Evolutionary conservation across 176 grass and related monocot species (phyloP), one percentile per base, ranked within the genome.

Genomic region (Triticum turgidum): DNA sequence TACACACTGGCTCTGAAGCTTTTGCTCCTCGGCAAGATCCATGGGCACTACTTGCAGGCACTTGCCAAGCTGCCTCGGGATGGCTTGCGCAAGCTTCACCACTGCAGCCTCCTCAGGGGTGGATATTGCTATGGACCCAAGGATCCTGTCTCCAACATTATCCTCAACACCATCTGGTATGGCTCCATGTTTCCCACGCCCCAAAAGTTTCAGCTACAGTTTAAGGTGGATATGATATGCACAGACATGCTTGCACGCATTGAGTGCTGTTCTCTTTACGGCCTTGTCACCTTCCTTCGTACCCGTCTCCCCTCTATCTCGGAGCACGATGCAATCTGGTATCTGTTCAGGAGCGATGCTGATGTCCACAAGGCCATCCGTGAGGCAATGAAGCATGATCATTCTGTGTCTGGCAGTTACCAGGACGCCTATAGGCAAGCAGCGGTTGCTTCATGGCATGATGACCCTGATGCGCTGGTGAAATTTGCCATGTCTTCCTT

Each of bases 91-190:
- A 77, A 32, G 27, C 1, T 29, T 33, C 74, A 56, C 29, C 74
- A 77, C 74, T 1, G 0, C 74, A 77, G 27, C 74, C 27, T 77
- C 29, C 47, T 77, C 27, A 54, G 30, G 47, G 1, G 73, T 77
- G 73, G 73, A 54, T 77, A 77, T 54, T 33, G 45, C 47, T 77
- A 52, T 18, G 73, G 73, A 7, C 42, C 45, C 4, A 33, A 2
- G 29, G 74, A 77, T 54, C 72, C 83, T 18, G 20, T 77, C 41
- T 77, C 72, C 61, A 77, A 66, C 72, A 85, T 77, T 15, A 77
- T 85, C 12, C 61, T 85, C 83, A 85, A 85, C 61, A 54, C 83
- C 32, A 51, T 77, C 15, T 77, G 61, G 83, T 85, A 34, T 0
- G 73, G 11, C 20, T 11, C 42, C 3, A 58, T 21, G 47, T 77